Base-by-base conservation (phyloP, 768 basidiomycete genomes). In the Tricholoma sp. region DNA sequence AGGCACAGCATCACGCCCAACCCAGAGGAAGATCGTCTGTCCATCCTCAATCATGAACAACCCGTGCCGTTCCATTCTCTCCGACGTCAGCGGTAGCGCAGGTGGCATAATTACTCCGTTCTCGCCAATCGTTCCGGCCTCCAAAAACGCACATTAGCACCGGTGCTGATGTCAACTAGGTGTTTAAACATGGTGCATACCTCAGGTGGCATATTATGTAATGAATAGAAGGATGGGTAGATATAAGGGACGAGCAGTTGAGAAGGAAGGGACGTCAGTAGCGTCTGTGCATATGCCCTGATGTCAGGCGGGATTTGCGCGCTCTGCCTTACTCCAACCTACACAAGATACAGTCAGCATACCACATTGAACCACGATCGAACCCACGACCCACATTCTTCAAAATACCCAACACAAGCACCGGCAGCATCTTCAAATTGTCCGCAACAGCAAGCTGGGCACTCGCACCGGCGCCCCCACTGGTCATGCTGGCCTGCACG, bases 1-100 rank as follows among this genome's bases (percentile, higher is more conserved):
- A 9, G 95, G 92, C n/a, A 98, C 94, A 7, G 97, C 94, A 68
- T 98, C 96, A 31, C 94, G 85, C n/a, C 97, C 97, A 50, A 99
- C 84, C 89, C 93, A 98, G 49, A 98, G 78, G 85, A 99, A 98
- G 66, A 99, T 91, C 18, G 91, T 95, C 71, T 98, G 97, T 1
- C 91, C 91, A 69, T 98, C 96, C 71, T 98, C 97, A 62, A 99
- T 97, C 59, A 99, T 72, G 83, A 88, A 98, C 54, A 99, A 77
- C 56, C 97, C 97, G 64, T 98, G 94, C 50, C 95, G 80, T 71
- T 98, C 95, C 53, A 99, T 77, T 37, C 94, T 81, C 71, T 98
- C 96, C n/a, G 92, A 94, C 1, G 94, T 95, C 56, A 94, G 82
- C 24, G 96, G 95, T 4, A 97, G 76, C 3, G 91, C 81, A 1